Percentiles rank a stretch among this genome's conserved stretches.
Evolutionary conservation across 23 red algal species (phyloP).

Genomic region (Gracilaria domingensis): DNA sequence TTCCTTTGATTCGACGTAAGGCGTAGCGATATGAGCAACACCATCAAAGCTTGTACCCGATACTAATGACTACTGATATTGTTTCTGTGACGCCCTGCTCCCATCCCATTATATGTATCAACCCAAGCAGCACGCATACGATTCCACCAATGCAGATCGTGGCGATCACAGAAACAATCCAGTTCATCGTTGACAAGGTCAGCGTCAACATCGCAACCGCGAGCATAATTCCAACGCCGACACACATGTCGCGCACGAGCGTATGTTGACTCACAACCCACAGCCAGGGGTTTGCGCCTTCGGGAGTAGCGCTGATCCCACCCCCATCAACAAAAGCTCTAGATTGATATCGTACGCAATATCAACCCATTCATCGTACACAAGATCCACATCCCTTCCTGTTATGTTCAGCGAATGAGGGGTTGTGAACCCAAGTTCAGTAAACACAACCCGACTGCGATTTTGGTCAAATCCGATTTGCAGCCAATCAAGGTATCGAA

Average conservation of each 20-base stretch:
- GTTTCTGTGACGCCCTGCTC: conserved; percentile 60
- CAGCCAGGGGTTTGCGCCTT: background rate
- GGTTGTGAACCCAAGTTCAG: conserved; percentile 39
- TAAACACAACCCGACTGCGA: conserved; percentile 42
- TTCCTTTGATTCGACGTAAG: conserved; percentile 33
- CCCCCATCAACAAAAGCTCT: background rate
- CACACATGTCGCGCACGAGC: conserved; percentile 50
- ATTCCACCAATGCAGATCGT: conserved; percentile 57
- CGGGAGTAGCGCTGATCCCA: background rate
- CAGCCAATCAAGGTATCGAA: too few relatives aligned
- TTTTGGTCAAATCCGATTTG: conserved; percentile 46
- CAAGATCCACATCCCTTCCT: conserved; percentile 20
- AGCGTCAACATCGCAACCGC: conserved; percentile 51
- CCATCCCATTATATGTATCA: conserved; percentile 48
- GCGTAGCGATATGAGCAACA: conserved; percentile 60
- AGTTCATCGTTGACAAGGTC: conserved; percentile 42
- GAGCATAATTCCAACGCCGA: conserved; percentile 55
- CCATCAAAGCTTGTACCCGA: conserved; percentile 74
- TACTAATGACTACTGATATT: conserved; percentile 46
- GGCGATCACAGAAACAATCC: conserved; percentile 48
- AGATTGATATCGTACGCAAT: background rate
- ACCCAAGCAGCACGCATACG: conserved; percentile 40
- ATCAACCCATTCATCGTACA: conserved; percentile 1
- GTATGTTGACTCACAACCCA: conserved; percentile 32
- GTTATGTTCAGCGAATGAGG: conserved; percentile 39